Evolutionary conservation across 352 stramenopile genomes (phyloP).

Genomic region (Phytophthora pistaciae): DNA sequence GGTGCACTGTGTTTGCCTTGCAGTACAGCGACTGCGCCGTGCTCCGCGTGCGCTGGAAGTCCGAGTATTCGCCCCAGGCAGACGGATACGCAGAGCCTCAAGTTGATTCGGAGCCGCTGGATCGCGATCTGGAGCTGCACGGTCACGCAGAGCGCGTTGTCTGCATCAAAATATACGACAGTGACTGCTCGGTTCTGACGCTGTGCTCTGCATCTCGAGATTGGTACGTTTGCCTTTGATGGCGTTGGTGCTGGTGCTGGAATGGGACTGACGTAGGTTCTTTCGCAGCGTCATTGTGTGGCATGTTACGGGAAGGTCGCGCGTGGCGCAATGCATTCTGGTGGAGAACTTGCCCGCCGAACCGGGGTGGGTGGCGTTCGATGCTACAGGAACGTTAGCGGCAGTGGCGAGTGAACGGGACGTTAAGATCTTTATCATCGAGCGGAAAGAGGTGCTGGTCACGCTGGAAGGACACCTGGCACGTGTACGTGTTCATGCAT

Average conservation of each 20-base stretch:
- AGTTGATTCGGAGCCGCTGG: slow-evolving; percentile 21
- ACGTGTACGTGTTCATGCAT: slow-evolving; percentile 38
- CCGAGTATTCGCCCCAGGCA: background rate
- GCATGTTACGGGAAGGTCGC: slow-evolving; percentile 44
- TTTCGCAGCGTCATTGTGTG: slow-evolving; percentile 68
- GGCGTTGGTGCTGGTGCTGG: background rate
- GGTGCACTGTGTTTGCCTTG: slow-evolving; percentile 56
- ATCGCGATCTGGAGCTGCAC: slow-evolving; percentile 58
- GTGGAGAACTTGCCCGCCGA: slow-evolving; percentile 51
- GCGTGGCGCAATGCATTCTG: slow-evolving; percentile 46
- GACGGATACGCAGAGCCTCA: slow-evolving; percentile 26
- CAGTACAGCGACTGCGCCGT: slow-evolving; percentile 60
- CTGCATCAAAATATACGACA: slow-evolving; percentile 41
- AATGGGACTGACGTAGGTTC: background rate
- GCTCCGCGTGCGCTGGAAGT: slow-evolving; percentile 54
- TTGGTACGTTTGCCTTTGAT: slow-evolving; percentile 37
- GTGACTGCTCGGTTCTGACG: slow-evolving; percentile 27
- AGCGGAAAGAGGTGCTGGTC: slow-evolving; percentile 59
- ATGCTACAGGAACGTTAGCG: slow-evolving; percentile 68
- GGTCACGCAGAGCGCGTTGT: slow-evolving; percentile 58
- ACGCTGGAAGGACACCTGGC: slow-evolving; percentile 80
- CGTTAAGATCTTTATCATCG: slow-evolving; percentile 68
- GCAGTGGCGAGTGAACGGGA: slow-evolving; percentile 58
- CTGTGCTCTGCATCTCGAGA: slow-evolving; percentile 76
- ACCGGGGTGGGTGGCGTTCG: slow-evolving; percentile 65